phyloP scores from a whole-genome alignment of 2,329 filamentous ascomycete genomes.

The Epicoccum nigrum region DNA sequence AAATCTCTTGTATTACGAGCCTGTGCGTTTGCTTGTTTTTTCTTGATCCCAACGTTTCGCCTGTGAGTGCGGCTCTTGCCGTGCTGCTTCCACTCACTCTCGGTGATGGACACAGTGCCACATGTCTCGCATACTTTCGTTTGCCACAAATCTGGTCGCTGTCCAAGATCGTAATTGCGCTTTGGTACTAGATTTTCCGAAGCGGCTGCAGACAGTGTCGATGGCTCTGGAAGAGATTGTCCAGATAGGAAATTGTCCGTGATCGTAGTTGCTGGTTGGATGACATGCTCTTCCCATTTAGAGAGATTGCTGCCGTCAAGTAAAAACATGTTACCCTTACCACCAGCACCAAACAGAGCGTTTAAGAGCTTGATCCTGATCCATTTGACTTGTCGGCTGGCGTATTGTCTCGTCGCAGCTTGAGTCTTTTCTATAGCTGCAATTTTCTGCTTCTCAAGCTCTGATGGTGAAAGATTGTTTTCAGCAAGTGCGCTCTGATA shows the following conservation, averaged over 20 bases:
- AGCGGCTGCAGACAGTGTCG: conserved; percentile 62
- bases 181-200: conserved; percentile 64
- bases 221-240: conserved; percentile 59
- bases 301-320: conserved; percentile 77
- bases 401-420: conserved; percentile 84
- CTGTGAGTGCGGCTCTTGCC: conserved; percentile 61
- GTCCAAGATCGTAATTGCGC: conserved; percentile 54
- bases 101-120: conserved; percentile 60
- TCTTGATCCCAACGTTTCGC: conserved; percentile 39
- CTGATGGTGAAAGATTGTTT: conserved; percentile 37
- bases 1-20: background rate
- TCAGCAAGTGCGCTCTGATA: conserved; percentile 60
- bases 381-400: conserved; percentile 83
- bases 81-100: conserved; percentile 65
- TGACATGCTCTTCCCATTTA: conserved; percentile 68
- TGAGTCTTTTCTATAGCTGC: conserved; percentile 77
- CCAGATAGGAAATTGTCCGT: conserved; percentile 66
- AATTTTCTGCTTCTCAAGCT: conserved; percentile 62
- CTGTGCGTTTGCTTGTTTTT: conserved; percentile 32
- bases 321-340: conserved; percentile 70
- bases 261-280: conserved; percentile 67
- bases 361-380: conserved; percentile 82
- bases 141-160: conserved; percentile 54
- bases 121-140: conserved; percentile 75
- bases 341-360: conserved; percentile 63